phyloP scores from a whole-genome alignment of 208 protist species.

The Wallacemonas sp. region DNA sequence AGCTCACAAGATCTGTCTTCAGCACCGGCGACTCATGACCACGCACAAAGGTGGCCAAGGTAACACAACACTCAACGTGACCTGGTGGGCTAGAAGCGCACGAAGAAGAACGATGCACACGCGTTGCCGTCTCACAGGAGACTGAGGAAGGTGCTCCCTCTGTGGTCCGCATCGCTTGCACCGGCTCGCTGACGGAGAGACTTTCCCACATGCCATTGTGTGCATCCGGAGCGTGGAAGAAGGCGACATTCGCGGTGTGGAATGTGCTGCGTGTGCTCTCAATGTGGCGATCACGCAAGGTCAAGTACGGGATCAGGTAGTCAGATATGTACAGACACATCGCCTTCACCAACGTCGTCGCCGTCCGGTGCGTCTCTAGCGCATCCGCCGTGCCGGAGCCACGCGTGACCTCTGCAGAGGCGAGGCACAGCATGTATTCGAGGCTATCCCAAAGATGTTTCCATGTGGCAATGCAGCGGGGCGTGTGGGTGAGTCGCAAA shows the following conservation, averaged over 20 bases:
- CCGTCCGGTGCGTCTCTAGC: not conserved
- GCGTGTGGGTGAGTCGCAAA: slow-evolving; percentile 33
- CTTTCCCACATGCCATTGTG: not conserved
- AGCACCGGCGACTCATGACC: too few species aligned
- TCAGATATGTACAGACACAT: slow-evolving; percentile 22
- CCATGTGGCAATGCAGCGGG: slow-evolving; percentile 64
- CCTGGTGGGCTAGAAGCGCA: too few species aligned
- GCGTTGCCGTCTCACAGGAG: too few species aligned
- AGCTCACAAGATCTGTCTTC: too few species aligned
- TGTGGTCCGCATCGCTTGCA: too few species aligned
- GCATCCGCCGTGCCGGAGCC: not conserved
- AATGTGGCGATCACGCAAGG: slow-evolving; percentile 35
- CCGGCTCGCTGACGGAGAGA: not conserved
- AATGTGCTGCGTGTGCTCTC: slow-evolving; percentile 11
- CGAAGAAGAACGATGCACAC: too few species aligned
- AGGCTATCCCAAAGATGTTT: slow-evolving; percentile 33
- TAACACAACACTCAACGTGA: too few species aligned
- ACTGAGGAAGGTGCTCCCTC: too few species aligned
- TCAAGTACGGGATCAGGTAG: slow-evolving; percentile 42
- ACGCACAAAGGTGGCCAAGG: too few species aligned
- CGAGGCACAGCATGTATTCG: not conserved
- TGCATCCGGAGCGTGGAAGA: not conserved
- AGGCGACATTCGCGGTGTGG: not conserved
- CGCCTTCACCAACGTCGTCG: not conserved
- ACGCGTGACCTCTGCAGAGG: not conserved